These are phyloP conservation scores for Amanita exitialis DNA, from an alignment of 768 basidiomycete genomes.

Conservation along the genomic window DNA sequence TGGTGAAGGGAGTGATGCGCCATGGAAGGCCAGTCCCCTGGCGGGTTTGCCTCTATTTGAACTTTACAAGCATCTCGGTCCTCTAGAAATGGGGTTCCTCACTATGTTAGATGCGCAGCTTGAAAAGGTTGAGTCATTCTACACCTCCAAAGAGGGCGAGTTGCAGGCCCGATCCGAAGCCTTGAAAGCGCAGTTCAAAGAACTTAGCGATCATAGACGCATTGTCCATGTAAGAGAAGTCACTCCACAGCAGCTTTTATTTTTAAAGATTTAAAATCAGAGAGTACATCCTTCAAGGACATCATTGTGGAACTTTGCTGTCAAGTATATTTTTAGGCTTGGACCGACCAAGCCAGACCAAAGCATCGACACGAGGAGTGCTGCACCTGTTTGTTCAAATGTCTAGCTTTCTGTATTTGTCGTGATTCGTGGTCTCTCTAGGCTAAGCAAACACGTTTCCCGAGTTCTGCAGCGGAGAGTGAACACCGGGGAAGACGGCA, in stretches of 20 bases:
- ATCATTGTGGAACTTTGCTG: neutral
- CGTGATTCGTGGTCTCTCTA: neutral
- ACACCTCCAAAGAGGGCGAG: slow-evolving; percentile 56
- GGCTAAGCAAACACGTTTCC: neutral
- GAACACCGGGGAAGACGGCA: slow-evolving; percentile 7
- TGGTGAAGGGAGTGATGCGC: neutral
- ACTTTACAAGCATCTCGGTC: slow-evolving; percentile 45
- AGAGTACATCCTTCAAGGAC: slow-evolving; percentile 1
- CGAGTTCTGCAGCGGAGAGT: too few species aligned
- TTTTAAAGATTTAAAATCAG: neutral
- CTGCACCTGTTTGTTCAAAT: neutral
- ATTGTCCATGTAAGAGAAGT: slow-evolving; percentile 39
- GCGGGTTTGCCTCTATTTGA: slow-evolving; percentile 29
- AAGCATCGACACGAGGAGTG: too few species aligned
- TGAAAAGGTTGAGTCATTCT: slow-evolving; percentile 82
- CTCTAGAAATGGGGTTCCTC: slow-evolving; percentile 65
- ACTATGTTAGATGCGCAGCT: slow-evolving; percentile 68
- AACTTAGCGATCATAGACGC: slow-evolving; percentile 61
- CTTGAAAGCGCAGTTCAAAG: slow-evolving; percentile 62
- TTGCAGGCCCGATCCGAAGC: slow-evolving; percentile 35
- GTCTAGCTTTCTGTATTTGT: neutral
- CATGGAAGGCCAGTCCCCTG: neutral
- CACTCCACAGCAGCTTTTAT: neutral
- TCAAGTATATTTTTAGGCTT: neutral
- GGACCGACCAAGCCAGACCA: neutral